phyloP scores from a whole-genome alignment of 2,329 filamentous ascomycete genomes.

The Phaeophleospora eucalypticola region DNA sequence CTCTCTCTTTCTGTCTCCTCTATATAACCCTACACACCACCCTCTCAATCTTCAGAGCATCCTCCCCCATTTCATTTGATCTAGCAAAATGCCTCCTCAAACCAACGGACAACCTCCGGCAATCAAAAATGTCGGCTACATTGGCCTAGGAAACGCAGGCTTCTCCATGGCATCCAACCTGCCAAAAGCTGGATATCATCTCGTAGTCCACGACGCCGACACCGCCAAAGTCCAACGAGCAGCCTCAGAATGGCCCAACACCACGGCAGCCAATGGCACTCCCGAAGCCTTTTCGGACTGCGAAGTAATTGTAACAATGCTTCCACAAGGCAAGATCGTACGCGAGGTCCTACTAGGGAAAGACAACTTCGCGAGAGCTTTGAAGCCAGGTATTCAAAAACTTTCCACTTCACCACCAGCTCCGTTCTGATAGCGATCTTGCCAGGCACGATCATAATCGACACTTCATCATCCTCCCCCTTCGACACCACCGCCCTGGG shows the following conservation, averaged over 20 bases:
- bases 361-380: constrained; percentile 27
- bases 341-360: constrained; percentile 30
- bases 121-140: constrained; percentile 29
- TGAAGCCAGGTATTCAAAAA: constrained; percentile 24
- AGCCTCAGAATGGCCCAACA: constrained; percentile 28
- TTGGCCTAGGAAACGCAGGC: constrained; percentile 35
- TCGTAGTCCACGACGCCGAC: constrained; percentile 33
- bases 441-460: constrained; percentile 31
- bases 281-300: constrained; percentile 30
- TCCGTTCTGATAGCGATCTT: neutral
- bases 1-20: too few species aligned
- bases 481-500: constrained; percentile 35
- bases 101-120: neutral
- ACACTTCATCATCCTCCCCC: constrained; percentile 35
- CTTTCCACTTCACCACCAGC: neutral
- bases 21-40: too few species aligned
- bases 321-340: constrained; percentile 36
- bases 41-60: neutral
- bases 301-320: constrained; percentile 36
- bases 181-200: constrained; percentile 31
- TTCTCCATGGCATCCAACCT: constrained; percentile 34
- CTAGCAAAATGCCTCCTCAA: neutral
- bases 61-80: too few species aligned
- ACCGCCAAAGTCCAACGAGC: constrained; percentile 21
- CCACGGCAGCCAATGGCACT: constrained; percentile 25